Evolutionary conservation across 179 eudicot species (phyloP), one percentile per base, ranked within the genome.

Genomic region (Spinacia oleracea): DNA sequence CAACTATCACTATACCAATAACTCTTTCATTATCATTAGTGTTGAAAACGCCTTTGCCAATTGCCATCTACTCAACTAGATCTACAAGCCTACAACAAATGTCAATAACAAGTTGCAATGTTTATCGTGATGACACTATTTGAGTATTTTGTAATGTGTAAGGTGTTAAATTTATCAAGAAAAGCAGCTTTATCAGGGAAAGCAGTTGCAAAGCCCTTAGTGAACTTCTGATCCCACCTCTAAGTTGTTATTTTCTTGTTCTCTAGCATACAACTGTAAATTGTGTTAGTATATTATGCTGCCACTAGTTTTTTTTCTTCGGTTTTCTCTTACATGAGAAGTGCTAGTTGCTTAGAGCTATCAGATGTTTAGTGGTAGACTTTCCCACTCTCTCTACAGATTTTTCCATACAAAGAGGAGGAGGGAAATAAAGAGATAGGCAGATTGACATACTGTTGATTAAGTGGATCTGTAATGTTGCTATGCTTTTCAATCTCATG

Each of bases 171-270:
- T n/a, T n/a, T 76, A 65, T 34, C n/a, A n/a, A n/a, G n/a, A n/a
- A n/a, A 45, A 50, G 31, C 4, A 48, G 48, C 64, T 31, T 35
- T 0, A 5, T 34, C 46, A 5, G 27, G 43, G 53, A 35, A 73
- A 53, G 11, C 48, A 50, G 27, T 4, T 45, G 55, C 25, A 31
- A 71, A 48, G 42, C 34, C 21, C 55, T 43, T 45, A 43, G 45
- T 59, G 46, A 68, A 9, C 7, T 34, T 66, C 4, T 34, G 71
- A 38, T 38, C 72, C 72, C 74, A 70, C 58, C 74, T 42, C 10
- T 70, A 46, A 46, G 1, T 14, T 70, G 25, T 48, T 72, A 7
- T 50, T 3, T 48, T 29, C 8, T 70, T 45, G 56, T 70, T 31
- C 35, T 45, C 75, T 29, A 43, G 27, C 75, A 50, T 65, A 31